Evolutionary conservation across 1,139 yeast species (phyloP), one percentile per base, ranked within the genome.

Genomic region (Nakaseomyces sp.): DNA sequence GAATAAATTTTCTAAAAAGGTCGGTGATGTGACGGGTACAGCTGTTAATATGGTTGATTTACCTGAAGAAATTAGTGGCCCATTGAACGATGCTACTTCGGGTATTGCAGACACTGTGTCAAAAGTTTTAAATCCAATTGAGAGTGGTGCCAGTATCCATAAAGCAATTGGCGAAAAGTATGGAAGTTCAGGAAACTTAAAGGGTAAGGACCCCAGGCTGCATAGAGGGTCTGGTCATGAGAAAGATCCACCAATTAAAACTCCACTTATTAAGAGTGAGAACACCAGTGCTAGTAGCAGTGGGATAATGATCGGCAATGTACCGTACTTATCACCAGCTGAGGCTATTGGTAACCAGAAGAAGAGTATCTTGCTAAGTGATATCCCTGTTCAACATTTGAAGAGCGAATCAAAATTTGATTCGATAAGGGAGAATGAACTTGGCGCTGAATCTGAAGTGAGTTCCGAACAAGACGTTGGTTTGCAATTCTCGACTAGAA

Each of bases 301-400:
- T 17, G 48, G 44, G n/a, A 45, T 29, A 35, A 44, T 17, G 50
- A 49, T 33, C 36, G 44, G 40, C 44, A 45, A n/a, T 43, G 13
- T 20, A 16, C 37, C 38, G 5, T 41, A 45, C 20, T 30, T 30
- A 16, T 37, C 44, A 9, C 43, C 44, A 3, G 29, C 41, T 12
- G 45, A 43, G 10, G 37, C 41, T 7, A 17, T 20, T 1, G 31
- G 22, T 28, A 37, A 42, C 19, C 38, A 40, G 12, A 43, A 37
- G 30, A 39, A 39, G 17, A 39, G 41, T 19, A 24, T 28, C 29
- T 12, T 45, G 17, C 16, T 47, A 26, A 42, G 43, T 37, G 45
- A 44, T 13, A 43, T 49, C 9, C 47, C 52, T 3, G 44, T 49
- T 19, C 41, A 37, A 20, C 42, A 42, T 12, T 24, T 43, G 37